Evolutionary conservation across 2,329 filamentous ascomycete genomes (phyloP), one percentile per base, ranked within the genome.

Genomic region (Cordyceps javanica): DNA sequence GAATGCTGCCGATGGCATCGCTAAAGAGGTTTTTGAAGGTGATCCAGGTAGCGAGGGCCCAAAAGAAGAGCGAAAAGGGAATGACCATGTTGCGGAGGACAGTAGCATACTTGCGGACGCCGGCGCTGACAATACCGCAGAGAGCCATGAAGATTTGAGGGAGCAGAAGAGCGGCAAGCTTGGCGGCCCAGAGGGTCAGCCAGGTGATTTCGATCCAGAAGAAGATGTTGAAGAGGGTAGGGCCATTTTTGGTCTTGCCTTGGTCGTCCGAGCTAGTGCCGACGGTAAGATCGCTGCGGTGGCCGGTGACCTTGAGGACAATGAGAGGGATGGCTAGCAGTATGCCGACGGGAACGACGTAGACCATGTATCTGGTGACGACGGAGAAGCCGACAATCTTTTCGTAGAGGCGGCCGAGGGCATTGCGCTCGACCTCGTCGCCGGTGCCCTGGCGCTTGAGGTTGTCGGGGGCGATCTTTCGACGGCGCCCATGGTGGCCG

Each of bases 201-300:
- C 87, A 90, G 36, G 86, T 77, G 53, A 87, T 76, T 66, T 88
- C 82, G 63, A 89, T 79, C 87, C 86, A 88, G 49, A 87, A 73
- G 64, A 88, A 88, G 49, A 90, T 75, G 50, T 79, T 70, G 65
- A 86, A 82, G 10, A 88, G 75, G 5, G 77, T 74, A 9, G 82
- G 77, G 1, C 78, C 79, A 13, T 64, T 64, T 32, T 25, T 42
- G 38, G 48, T 63, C 39, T 58, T 11, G 23, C 61, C 38, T 44
- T 62, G 63, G 21, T 63, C 68, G 30, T 59, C 60, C 23, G 51
- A 13, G 55, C 64, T 11, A 46, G 65, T 26, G 26, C 75, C 78
- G 14, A 80, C 67, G 3, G 59, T 62, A 28, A 77, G 63, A 28
- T 75, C 67, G n/a, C 67, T 32, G 36, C 67, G 66, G 54, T 75